phyloP scores from a whole-genome alignment of 441 rosid genomes.

The Pelargonium citronellum region DNA sequence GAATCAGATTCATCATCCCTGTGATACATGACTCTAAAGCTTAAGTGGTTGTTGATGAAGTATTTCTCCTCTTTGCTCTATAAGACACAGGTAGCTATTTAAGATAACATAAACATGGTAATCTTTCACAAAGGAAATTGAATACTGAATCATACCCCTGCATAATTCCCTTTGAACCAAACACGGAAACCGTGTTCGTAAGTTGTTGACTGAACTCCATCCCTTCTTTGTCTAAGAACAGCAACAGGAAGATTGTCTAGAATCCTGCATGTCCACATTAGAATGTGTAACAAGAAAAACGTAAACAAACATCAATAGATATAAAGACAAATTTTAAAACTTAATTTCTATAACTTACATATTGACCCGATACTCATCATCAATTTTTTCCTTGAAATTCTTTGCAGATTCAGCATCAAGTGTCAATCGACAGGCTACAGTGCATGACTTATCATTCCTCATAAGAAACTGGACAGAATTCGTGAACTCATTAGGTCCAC shows the following conservation, averaged over 20 bases:
- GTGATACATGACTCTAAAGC: conserved; percentile 89
- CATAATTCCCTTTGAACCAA: conserved; percentile 89
- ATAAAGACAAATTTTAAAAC: neutral
- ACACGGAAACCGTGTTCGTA: conserved; percentile 91
- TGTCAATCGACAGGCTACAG: conserved; percentile 49
- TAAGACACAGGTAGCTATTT: conserved; percentile 19
- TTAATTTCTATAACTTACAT: conserved; percentile 45
- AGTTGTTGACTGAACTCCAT: conserved; percentile 66
- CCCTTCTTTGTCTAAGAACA: conserved; percentile 83
- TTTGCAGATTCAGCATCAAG: conserved; percentile 69
- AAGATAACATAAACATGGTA: conserved; percentile 14
- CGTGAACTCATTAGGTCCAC: conserved; percentile 13
- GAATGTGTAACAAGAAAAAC: conserved; percentile 7
- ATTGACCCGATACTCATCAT: conserved; percentile 86
- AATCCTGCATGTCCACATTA: conserved; percentile 52
- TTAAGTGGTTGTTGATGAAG: conserved; percentile 84
- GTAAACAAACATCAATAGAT: neutral
- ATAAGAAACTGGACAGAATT: conserved; percentile 56
- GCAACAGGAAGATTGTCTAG: conserved; percentile 95
- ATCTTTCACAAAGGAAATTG: conserved; percentile 8
- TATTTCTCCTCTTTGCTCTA: conserved; percentile 94
- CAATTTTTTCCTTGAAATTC: conserved; percentile 84
- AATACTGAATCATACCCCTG: conserved; percentile 52
- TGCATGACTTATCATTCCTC: conserved; percentile 77
- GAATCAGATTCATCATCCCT: conserved; percentile 66